These are phyloP conservation scores for Didymella keratinophila DNA, from an alignment of 2,329 filamentous ascomycete genomes.

Conservation along the genomic window DNA sequence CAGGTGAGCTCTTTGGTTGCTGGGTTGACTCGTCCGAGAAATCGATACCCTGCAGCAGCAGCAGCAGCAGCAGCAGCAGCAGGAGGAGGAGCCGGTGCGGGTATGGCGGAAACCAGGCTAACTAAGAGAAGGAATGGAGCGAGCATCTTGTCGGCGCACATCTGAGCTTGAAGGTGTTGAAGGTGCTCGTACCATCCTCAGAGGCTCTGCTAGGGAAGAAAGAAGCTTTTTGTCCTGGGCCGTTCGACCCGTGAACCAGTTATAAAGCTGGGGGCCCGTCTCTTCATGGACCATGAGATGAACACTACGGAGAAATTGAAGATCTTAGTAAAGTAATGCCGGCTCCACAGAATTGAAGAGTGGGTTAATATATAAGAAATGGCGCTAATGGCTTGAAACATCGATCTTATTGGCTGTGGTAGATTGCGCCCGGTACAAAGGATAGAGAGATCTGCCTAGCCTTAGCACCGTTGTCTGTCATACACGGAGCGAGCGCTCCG, in stretches of 20 bases:
- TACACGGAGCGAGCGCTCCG: conserved; percentile 13
- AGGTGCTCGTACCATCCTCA: not conserved
- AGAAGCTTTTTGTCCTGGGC: not conserved
- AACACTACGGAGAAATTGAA: conserved; percentile 9
- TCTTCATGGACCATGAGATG: conserved; percentile 1
- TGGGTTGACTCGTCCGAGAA: conserved; percentile 54
- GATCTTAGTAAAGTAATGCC: conserved; percentile 5
- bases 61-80: conserved; percentile 9
- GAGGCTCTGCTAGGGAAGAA: not conserved
- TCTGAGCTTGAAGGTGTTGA: not conserved
- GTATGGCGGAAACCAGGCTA: conserved; percentile 8
- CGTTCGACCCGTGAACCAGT: not conserved
- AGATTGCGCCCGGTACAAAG: conserved; percentile 14
- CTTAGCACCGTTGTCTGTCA: not conserved
- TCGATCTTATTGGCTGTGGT: conserved; percentile 7
- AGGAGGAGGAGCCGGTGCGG: conserved; percentile 7
- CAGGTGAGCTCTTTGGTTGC: conserved; percentile 55
- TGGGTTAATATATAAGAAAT: conserved; percentile 13
- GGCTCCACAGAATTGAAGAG: not conserved
- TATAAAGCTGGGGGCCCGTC: not conserved
- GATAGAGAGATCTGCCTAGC: conserved; percentile 5
- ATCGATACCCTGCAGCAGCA: conserved; percentile 17
- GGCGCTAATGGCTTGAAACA: not conserved
- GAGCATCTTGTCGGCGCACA: conserved; percentile 1
- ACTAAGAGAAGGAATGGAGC: conserved; percentile 8